Evolutionary conservation across 1,139 yeast genomes (phyloP), one percentile per base, ranked within the genome.

Genomic region (Suhomyces guaymorum): DNA sequence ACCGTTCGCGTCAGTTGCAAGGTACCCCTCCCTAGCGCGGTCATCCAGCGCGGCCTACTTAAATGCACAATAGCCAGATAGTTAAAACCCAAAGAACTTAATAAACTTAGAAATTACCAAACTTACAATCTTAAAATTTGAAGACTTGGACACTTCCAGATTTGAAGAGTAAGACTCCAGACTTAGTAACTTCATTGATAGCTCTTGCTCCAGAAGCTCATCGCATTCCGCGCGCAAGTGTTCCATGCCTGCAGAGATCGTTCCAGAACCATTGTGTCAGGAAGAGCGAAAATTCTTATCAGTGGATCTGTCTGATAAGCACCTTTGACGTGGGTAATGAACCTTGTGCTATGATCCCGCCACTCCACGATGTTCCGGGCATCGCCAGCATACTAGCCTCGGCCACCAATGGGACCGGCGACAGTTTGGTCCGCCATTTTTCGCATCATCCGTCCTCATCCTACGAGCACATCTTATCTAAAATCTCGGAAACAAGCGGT

Each of bases 401-500:
- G 19, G 5, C 11, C 23, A 21, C 5, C 23, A 7, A 10, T 21
- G n/a, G 7, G 9, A 10, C 23, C 11, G n/a, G 7, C n/a, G 23
- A 12, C n/a, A n/a, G 23, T 21, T n/a, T n/a, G n/a, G n/a, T n/a
- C n/a, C n/a, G n/a, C n/a, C n/a, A n/a, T n/a, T n/a, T 6, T 7
- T 5, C 23, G 5, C 9, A 21, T 21, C 12, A 21, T 8, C 15
- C 24, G 20, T 6, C n/a, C 7, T 12, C 26, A 9, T 10, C 26
- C 15, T 17, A 7, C 19, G 30, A 24, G 22, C 24, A n/a, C 4
- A 18, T 38, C 2, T 25, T 40, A 7, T 19, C 35, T 18, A 38
- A 35, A 4, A 33, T 51, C 12, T 53, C 58, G 9, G 46, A 46
- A 31, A 30, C 44, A 3, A 39, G 54, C 13, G 66, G 67, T 1